These are phyloP conservation scores for Coccomyxa sp. DNA, from an alignment of 139 green algal species.

Conservation along the genomic window DNA sequence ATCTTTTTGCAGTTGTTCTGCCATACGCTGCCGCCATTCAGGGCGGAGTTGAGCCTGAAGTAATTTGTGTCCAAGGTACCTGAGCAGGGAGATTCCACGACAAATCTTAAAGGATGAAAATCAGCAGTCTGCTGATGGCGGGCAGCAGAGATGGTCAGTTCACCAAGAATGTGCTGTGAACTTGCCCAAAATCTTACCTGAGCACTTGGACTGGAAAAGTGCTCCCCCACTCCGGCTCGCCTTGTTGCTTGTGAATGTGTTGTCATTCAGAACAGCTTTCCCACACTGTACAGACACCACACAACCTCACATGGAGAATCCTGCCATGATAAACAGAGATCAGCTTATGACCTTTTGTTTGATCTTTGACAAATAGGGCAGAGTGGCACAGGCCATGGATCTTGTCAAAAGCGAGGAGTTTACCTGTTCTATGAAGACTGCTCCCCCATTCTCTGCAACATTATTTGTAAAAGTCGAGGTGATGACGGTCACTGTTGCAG, in stretches of 20 bases:
- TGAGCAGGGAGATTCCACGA: not conserved
- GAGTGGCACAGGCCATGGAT: too few relatives aligned
- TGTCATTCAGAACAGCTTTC: not conserved
- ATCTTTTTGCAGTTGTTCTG: slow-evolving; percentile 8
- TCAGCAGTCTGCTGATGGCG: not conserved
- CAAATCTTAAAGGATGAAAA: too few relatives aligned
- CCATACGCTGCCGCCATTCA: not conserved
- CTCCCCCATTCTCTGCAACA: slow-evolving; percentile 1
- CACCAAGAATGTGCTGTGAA: not conserved
- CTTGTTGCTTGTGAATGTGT: slow-evolving; percentile 2
- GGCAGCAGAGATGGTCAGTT: not conserved
- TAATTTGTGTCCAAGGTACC: not conserved
- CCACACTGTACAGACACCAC: not conserved
- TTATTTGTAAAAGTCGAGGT: not conserved
- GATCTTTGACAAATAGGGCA: too few relatives aligned
- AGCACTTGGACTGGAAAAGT: slow-evolving; percentile 9
- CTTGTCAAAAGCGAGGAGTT: too few relatives aligned
- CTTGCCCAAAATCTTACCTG: not conserved
- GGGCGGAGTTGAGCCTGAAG: not conserved
- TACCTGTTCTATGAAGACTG: not conserved
- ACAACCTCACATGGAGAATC: too few relatives aligned
- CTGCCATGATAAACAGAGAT: too few relatives aligned
- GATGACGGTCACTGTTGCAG: not conserved
- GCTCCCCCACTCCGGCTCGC: not conserved
- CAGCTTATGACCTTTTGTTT: too few relatives aligned